Conservation (phyloP, 169 alveolate genomes). For the Cystoisospora suis region DNA sequence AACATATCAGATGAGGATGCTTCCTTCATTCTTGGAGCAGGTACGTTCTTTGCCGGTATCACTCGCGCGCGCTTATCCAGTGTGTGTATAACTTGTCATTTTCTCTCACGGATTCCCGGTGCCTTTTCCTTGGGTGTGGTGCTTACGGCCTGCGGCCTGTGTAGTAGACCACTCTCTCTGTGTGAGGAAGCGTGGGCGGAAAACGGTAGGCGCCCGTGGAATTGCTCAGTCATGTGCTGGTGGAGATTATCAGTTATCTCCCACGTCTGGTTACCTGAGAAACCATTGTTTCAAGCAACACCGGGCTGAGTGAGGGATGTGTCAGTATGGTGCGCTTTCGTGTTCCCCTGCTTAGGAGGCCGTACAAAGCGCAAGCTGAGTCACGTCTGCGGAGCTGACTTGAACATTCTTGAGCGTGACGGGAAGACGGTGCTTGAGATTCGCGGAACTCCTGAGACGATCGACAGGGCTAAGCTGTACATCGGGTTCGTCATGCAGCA, state of each 20-base stretch:
- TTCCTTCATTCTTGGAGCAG: constrained; percentile 53
- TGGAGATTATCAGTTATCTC: background rate
- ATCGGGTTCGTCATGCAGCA: constrained; percentile 73
- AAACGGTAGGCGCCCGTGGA: background rate
- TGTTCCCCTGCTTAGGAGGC: constrained; percentile 23
- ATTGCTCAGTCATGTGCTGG: background rate
- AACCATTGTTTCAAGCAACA: background rate
- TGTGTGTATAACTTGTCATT: too few relatives aligned
- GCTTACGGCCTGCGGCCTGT: too few relatives aligned
- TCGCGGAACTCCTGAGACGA: constrained; percentile 66
- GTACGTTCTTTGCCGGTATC: background rate
- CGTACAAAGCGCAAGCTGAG: constrained; percentile 62
- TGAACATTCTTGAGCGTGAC: constrained; percentile 48
- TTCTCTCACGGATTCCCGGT: too few relatives aligned
- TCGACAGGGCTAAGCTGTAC: constrained; percentile 72
- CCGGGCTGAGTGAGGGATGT: background rate
- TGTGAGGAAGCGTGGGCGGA: background rate
- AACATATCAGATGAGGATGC: constrained; percentile 64
- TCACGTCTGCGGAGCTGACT: constrained; percentile 61
- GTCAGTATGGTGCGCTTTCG: background rate
- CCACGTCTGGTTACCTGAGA: background rate
- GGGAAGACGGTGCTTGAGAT: constrained; percentile 68
- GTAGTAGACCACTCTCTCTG: background rate
- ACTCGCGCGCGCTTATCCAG: too few relatives aligned
- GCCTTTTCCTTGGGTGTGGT: too few relatives aligned